phyloP scores from a whole-genome alignment of 768 basidiomycete species.

The Hydnum rufescens region DNA sequence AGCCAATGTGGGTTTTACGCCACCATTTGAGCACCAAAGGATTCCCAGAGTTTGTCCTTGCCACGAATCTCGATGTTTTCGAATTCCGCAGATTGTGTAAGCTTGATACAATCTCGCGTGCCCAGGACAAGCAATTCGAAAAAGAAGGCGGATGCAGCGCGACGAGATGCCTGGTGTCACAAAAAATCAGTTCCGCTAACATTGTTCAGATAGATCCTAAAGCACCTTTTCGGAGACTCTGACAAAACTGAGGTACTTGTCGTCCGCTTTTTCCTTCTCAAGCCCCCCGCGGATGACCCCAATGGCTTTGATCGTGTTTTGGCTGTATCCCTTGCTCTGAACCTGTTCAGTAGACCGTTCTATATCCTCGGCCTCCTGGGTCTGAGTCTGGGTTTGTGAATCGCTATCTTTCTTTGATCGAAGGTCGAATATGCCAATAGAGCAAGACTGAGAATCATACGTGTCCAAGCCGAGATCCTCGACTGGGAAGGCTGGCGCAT shows the following conservation, averaged over 20 bases:
- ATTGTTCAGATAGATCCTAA: not conserved
- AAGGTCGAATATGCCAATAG: slow-evolving; percentile 64
- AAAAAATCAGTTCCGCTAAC: not conserved
- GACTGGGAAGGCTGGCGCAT: too few relatives aligned
- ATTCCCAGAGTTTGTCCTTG: slow-evolving; percentile 71
- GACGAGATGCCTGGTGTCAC: slow-evolving; percentile 49
- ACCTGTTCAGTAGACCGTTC: slow-evolving; percentile 6
- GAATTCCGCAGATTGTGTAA: slow-evolving; percentile 55
- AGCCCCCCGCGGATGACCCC: slow-evolving; percentile 55
- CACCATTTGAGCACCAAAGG: too few relatives aligned
- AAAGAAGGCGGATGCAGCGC: slow-evolving; percentile 91
- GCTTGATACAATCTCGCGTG: slow-evolving; percentile 74
- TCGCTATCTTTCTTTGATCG: slow-evolving; percentile 20
- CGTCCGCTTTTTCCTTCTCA: slow-evolving; percentile 29
- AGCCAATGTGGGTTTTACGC: too few relatives aligned
- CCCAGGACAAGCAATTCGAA: slow-evolving; percentile 91
- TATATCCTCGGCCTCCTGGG: slow-evolving; percentile 10
- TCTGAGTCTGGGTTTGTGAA: slow-evolving; percentile 6
- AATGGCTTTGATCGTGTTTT: slow-evolving; percentile 74
- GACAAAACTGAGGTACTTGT: slow-evolving; percentile 57
- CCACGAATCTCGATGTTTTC: slow-evolving; percentile 70
- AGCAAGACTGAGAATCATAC: slow-evolving; percentile 51
- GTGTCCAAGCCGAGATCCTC: slow-evolving; percentile 19
- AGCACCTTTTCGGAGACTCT: slow-evolving; percentile 57
- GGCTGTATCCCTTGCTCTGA: slow-evolving; percentile 34